Conservation (phyloP, 345 rosid species). For the Salix udensis region DNA sequence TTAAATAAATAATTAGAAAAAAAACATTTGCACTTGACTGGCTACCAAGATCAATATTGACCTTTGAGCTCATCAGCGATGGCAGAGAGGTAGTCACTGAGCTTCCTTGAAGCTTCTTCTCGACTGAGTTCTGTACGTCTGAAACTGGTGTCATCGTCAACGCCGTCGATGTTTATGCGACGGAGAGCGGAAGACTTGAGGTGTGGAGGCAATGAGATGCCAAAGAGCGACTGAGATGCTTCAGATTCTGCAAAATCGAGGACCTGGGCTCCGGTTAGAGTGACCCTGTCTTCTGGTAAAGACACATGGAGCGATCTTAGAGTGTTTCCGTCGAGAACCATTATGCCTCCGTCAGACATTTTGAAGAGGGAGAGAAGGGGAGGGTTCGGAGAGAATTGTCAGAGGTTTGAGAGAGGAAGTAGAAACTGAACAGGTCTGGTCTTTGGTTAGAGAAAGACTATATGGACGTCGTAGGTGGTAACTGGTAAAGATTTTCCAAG, state of each 20-base stretch:
- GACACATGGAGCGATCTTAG: slow-evolving; percentile 51
- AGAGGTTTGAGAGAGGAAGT: background rate
- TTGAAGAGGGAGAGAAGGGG: background rate
- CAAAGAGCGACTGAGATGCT: slow-evolving; percentile 47
- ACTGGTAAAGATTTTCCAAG: background rate
- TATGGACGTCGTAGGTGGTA: background rate
- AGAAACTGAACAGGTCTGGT: slow-evolving; percentile 1
- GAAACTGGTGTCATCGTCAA: slow-evolving; percentile 38
- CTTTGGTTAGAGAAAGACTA: background rate
- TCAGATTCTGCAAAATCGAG: slow-evolving; percentile 56
- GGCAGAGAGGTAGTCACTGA: slow-evolving; percentile 46
- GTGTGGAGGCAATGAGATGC: slow-evolving; percentile 55
- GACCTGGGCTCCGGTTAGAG: slow-evolving; percentile 54
- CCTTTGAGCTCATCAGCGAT: slow-evolving; percentile 66
- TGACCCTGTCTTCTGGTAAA: slow-evolving; percentile 30
- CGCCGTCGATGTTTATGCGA: slow-evolving; percentile 29
- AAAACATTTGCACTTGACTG: background rate
- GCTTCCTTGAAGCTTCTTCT: slow-evolving; percentile 38
- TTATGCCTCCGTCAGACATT: slow-evolving; percentile 64
- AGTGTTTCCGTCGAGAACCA: slow-evolving; percentile 57
- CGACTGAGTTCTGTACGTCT: slow-evolving; percentile 24
- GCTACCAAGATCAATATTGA: slow-evolving; percentile 5
- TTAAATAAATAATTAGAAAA: background rate
- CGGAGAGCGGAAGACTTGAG: slow-evolving; percentile 52
- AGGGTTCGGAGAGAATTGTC: background rate